A percentile compares a stretch with the other conserved stretches of the same genome.
phyloP scores from a whole-genome alignment of 768 basidiomycete species.

The Calocybe cyanea region DNA sequence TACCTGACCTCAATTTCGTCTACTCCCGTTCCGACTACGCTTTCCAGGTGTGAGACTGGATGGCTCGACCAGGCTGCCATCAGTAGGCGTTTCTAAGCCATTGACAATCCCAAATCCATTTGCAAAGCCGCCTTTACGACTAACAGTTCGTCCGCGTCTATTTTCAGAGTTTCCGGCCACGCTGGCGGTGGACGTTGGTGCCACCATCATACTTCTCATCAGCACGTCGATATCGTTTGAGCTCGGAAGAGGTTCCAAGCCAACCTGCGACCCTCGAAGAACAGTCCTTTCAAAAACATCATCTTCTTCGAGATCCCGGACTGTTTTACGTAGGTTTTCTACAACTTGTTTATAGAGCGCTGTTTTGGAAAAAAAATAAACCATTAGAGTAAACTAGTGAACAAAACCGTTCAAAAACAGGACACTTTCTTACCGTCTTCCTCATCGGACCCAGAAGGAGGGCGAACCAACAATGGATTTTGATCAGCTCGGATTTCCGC shows the following conservation, averaged over 20 bases:
- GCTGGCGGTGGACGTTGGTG: slow-evolving; percentile 14
- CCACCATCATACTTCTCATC: slow-evolving; percentile 52
- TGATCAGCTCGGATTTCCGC: slow-evolving; percentile 39
- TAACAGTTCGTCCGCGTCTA: slow-evolving; percentile 9
- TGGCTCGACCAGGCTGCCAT: slow-evolving; percentile 4
- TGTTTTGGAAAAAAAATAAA: slow-evolving; percentile 6
- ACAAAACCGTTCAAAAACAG: slow-evolving; percentile 15
- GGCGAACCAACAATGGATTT: slow-evolving; percentile 34
- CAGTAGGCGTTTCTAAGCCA: slow-evolving; percentile 13
- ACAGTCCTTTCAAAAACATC: slow-evolving; percentile 46
- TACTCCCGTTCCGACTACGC: slow-evolving; percentile 18
- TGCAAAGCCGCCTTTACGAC: slow-evolving; percentile 17
- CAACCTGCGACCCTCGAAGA: slow-evolving; percentile 43
- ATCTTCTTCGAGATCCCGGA: slow-evolving; percentile 42
- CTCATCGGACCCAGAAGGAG: slow-evolving; percentile 22
- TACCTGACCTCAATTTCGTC: slow-evolving; percentile 14
- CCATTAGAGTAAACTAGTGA: background rate
- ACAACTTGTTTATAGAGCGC: slow-evolving; percentile 34
- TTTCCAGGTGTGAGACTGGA: slow-evolving; percentile 16
- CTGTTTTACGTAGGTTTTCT: slow-evolving; percentile 29
- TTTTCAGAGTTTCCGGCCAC: background rate
- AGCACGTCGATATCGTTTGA: slow-evolving; percentile 46
- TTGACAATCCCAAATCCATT: slow-evolving; percentile 35
- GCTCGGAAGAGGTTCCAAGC: slow-evolving; percentile 36
- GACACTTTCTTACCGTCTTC: slow-evolving; percentile 38